Evolutionary conservation across 495 filamentous ascomycete species (phyloP), one percentile per base, ranked within the genome.

Genomic region (Pseudevernia furfuracea): DNA sequence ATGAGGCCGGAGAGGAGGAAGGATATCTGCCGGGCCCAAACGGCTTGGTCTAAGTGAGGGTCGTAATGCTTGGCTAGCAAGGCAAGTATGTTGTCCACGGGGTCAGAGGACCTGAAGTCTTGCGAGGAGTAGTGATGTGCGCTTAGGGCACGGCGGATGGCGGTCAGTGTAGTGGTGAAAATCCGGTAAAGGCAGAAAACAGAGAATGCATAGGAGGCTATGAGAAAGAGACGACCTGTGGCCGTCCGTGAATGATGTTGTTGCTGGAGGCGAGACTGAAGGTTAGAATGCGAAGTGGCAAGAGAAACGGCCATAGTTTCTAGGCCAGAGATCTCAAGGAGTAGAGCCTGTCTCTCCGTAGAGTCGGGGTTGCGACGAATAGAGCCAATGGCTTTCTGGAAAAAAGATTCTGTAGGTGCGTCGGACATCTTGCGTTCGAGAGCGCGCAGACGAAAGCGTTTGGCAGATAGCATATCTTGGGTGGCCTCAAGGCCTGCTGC

Each of bases 1-100:
- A 92, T 92, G 46, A 90, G 81, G 41, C 88, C 89, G 14, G 85
- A 88, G 36, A 94, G 79, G 17, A 89, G 74, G 75, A 93, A 91
- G 55, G 86, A 87, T 64, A 93, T 90, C 72, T 88, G 86, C 32
- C 86, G 81, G 23, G 86, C 84, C 88, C 89, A 92, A 36, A 89
- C 86, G 36, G 84, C 80, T 65, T 80, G 82, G 58, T 73, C 66
- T 30, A 72, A 61, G 55, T 69, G 65, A 19, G 66, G 66, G 60
- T 72, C 66, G 61, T 70, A 69, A 55, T 71, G 71, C 52, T 63
- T 69, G 19, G 71, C 68, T 25, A 73, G 49, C 30, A 73, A 58
- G 34, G 71, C 66, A 43, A 73, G 68, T 36, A 91, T 78, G 68
- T 88, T 36, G 82, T 81, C 59, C 56, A 68, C 67, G 34, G 79